Evolutionary conservation across 345 rosid genomes (phyloP).

Genomic region (Tarenaya hassleriana): DNA sequence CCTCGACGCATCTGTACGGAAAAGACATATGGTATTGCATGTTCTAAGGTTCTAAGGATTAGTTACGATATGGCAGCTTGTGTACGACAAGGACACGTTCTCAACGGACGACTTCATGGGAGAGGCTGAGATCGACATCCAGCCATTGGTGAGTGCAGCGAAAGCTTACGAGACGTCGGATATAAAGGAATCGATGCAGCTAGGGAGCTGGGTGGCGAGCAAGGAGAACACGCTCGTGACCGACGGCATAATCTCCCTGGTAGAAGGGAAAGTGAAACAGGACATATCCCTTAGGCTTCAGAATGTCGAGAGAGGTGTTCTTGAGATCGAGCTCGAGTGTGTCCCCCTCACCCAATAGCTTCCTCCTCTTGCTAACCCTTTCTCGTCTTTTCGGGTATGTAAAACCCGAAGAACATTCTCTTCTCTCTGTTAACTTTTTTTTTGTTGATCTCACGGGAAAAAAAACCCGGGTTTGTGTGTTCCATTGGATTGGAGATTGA

Average conservation of each 20-base stretch:
- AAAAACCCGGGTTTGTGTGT: too few species aligned
- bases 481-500: too few species aligned
- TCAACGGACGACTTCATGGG: slow-evolving; percentile 42
- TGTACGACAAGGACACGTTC: slow-evolving; percentile 36
- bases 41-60: neutral
- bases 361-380: too few species aligned
- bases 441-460: too few species aligned
- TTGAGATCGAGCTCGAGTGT: slow-evolving; percentile 31
- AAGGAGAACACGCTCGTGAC: slow-evolving; percentile 28
- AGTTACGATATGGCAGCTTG: slow-evolving; percentile 20
- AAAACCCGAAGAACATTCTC: too few species aligned
- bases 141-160: slow-evolving; percentile 34
- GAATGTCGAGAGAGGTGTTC: slow-evolving; percentile 35
- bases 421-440: too few species aligned
- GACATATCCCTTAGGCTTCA: slow-evolving; percentile 34
- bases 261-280: slow-evolving; percentile 36
- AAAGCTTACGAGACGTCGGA: slow-evolving; percentile 31
- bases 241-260: slow-evolving; percentile 31
- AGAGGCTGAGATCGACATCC: slow-evolving; percentile 37
- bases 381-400: too few species aligned
- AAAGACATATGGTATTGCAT: too few species aligned
- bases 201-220: slow-evolving; percentile 35
- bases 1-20: too few species aligned
- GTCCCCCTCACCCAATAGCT: slow-evolving; percentile 18
- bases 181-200: slow-evolving; percentile 29